These are phyloP conservation scores for Lecanicillium sp. DNA, from an alignment of 2,329 filamentous ascomycete species.

Conservation along the genomic window DNA sequence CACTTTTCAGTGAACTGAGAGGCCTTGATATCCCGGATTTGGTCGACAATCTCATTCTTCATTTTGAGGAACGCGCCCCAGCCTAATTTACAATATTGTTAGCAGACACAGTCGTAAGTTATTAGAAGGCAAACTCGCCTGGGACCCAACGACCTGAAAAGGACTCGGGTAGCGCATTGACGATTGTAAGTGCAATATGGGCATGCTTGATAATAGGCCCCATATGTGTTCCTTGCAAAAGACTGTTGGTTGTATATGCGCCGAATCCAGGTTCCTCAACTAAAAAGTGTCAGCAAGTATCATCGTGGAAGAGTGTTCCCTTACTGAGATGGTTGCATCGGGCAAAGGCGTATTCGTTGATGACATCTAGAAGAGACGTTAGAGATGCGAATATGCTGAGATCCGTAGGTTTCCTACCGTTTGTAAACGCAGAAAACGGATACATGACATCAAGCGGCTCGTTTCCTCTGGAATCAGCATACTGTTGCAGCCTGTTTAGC, in stretches of 20 bases:
- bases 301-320: not conserved
- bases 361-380: constrained; percentile 21
- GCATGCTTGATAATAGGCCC: constrained; percentile 27
- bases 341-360: constrained; percentile 31
- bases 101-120: constrained; percentile 10
- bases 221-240: constrained; percentile 28
- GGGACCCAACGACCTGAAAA: constrained; percentile 26
- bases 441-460: constrained; percentile 26
- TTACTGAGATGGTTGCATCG: constrained; percentile 23
- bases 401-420: constrained; percentile 16
- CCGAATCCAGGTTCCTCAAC: constrained; percentile 26
- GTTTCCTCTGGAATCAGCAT: constrained; percentile 16
- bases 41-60: constrained; percentile 27
- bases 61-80: constrained; percentile 30
- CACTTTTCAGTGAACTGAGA: constrained; percentile 25
- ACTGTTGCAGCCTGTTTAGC: constrained; percentile 20
- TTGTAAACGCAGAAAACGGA: constrained; percentile 29
- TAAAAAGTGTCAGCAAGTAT: constrained; percentile 9
- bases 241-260: constrained; percentile 24
- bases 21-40: constrained; percentile 26
- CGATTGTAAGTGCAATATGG: constrained; percentile 24
- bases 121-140: constrained; percentile 12
- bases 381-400: not conserved
- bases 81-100: constrained; percentile 17
- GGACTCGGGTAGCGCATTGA: constrained; percentile 26